Percentiles rank a stretch among this genome's conserved stretches.
Conservation (phyloP, 306 rosid genomes). For the Mucuna pruriens region DNA sequence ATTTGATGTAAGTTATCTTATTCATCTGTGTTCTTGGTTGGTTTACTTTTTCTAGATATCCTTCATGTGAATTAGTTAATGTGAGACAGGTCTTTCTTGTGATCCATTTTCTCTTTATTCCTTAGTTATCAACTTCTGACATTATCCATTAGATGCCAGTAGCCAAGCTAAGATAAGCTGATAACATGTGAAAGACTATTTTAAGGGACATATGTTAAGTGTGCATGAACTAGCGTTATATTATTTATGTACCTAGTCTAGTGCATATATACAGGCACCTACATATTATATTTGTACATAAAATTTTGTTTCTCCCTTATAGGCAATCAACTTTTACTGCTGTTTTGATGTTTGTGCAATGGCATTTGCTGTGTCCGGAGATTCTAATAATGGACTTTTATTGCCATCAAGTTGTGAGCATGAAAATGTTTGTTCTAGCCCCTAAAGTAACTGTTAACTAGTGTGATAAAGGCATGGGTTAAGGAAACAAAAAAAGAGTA, state of each 20-base stretch:
- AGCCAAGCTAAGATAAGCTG: constrained; percentile 34
- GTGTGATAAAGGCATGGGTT: not conserved
- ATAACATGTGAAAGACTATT: constrained; percentile 25
- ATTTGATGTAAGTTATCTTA: constrained; percentile 56
- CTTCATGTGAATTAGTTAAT: not conserved
- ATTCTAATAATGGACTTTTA: not conserved
- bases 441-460: not conserved
- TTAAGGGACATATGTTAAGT: constrained; percentile 44
- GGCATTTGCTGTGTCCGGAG: constrained; percentile 27
- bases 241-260: not conserved
- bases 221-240: constrained; percentile 34
- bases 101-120: constrained; percentile 6
- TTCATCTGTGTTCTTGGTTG: constrained; percentile 30
- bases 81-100: constrained; percentile 8
- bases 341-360: constrained; percentile 34
- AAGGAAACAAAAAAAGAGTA: not conserved
- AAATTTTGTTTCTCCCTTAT: not conserved
- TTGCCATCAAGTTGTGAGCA: not conserved
- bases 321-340: not conserved
- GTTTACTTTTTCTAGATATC: constrained; percentile 7
- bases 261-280: constrained; percentile 1
- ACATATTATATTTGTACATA: not conserved
- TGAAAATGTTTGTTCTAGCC: constrained; percentile 32
- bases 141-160: constrained; percentile 43
- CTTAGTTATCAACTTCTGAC: constrained; percentile 8